Conservation (phyloP, 495 filamentous ascomycete species). For the Penicillium verhagenii region DNA sequence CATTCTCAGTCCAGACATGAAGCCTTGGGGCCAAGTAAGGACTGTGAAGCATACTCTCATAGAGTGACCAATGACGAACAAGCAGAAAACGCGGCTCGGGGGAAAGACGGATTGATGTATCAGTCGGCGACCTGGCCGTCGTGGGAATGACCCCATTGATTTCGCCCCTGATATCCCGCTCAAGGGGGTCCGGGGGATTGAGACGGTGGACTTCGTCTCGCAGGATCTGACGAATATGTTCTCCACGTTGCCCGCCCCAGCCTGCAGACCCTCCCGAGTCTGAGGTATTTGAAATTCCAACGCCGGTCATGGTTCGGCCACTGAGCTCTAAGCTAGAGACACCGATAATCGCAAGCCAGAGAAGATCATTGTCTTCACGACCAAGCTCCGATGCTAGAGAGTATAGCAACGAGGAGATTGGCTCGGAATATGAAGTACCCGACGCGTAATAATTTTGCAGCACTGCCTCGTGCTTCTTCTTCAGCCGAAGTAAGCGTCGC, state of each 20-base stretch:
- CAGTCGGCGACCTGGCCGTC: conserved; percentile 81
- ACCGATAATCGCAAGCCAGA: conserved; percentile 93
- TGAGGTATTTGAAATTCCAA: conserved; percentile 65
- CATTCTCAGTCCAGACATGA: conserved; percentile 90
- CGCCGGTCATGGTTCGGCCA: conserved; percentile 76
- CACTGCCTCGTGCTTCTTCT: conserved; percentile 69
- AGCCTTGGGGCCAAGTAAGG: conserved; percentile 90
- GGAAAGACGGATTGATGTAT: conserved; percentile 87
- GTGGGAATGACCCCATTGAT: conserved; percentile 79
- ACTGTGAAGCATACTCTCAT: conserved; percentile 98
- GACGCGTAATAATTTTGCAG: conserved; percentile 78
- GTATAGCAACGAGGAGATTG: conserved; percentile 90
- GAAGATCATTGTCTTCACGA: conserved; percentile 91
- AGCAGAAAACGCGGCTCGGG: conserved; percentile 94
- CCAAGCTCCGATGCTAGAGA: conserved; percentile 92
- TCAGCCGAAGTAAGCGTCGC: conserved; percentile 67
- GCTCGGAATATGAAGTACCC: conserved; percentile 90
- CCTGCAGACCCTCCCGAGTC: conserved; percentile 62
- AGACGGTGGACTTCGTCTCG: conserved; percentile 93
- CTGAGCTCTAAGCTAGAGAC: conserved; percentile 89
- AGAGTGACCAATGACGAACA: conserved; percentile 93
- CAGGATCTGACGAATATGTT: conserved; percentile 77
- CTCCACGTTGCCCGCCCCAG: conserved; percentile 81
- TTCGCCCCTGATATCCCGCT: conserved; percentile 56
- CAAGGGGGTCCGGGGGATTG: conserved; percentile 74